These are phyloP conservation scores for Umbellularia californica DNA, from an alignment of 164 flowering plant species.

Conservation along the genomic window DNA sequence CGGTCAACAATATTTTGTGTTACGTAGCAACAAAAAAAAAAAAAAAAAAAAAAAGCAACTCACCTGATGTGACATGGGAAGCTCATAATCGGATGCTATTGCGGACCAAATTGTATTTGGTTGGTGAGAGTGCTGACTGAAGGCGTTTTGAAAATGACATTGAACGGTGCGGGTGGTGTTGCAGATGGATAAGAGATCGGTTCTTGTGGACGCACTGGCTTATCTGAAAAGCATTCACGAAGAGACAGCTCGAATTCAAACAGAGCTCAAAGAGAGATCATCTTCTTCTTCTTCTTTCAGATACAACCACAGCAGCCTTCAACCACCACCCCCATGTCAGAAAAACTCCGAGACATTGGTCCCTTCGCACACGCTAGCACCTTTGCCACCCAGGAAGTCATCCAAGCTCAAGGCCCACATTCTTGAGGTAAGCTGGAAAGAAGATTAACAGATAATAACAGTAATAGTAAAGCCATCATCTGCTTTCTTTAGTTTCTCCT, in stretches of 20 bases:
- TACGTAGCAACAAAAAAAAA: too few species aligned
- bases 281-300: background rate
- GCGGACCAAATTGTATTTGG: too few species aligned
- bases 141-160: background rate
- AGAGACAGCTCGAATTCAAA: conserved; percentile 14
- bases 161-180: background rate
- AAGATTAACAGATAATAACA: background rate
- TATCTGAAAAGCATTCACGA: conserved; percentile 24
- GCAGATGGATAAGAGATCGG: conserved; percentile 29
- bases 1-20: too few species aligned
- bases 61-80: too few species aligned
- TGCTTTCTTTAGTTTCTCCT: too few species aligned
- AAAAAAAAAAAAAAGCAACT: too few species aligned
- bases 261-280: conserved; percentile 8
- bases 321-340: background rate
- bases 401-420: background rate
- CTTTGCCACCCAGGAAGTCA: background rate
- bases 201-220: conserved; percentile 19
- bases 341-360: background rate
- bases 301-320: background rate
- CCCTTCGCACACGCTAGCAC: background rate
- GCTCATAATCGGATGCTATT: too few species aligned
- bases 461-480: background rate
- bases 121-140: too few species aligned
- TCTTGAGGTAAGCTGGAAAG: background rate